Evolutionary conservation across 2,329 filamentous ascomycete species (phyloP).

Genomic region (Balansia obtecta): DNA sequence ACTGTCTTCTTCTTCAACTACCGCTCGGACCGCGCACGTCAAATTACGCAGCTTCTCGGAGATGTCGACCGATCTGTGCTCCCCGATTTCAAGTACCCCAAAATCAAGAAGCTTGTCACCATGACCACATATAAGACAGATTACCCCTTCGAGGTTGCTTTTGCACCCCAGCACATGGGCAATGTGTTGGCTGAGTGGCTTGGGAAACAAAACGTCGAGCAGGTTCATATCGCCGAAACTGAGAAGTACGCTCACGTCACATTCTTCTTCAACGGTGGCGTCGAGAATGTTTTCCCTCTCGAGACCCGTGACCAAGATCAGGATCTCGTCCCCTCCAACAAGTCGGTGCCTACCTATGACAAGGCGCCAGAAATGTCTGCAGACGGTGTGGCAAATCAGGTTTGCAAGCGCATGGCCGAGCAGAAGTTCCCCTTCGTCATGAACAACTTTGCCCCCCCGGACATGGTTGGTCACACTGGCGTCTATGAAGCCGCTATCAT

Average conservation of each 20-base stretch:
- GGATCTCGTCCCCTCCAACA: conserved; percentile 76
- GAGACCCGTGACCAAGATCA: conserved; percentile 78
- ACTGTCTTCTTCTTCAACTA: conserved; percentile 99
- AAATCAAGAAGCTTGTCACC: conserved; percentile 72
- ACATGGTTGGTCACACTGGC: conserved; percentile 98
- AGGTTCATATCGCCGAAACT: conserved; percentile 95
- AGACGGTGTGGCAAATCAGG: conserved; percentile 77
- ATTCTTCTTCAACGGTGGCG: conserved; percentile 99
- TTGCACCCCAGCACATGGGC: conserved; percentile 89
- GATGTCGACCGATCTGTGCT: conserved; percentile 82
- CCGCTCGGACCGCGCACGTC: conserved; percentile 91
- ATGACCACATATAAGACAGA: conserved; percentile 99
- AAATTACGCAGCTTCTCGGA: conserved; percentile 89
- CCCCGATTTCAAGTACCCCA: conserved; percentile 87
- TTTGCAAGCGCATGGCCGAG: conserved; percentile 74
- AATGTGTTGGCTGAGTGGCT: conserved; percentile 98
- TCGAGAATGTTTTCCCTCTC: conserved; percentile 88
- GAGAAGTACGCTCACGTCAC: conserved; percentile 99
- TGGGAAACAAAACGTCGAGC: conserved; percentile 74
- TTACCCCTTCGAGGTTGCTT: conserved; percentile 85
- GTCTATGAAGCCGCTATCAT: conserved; percentile 90
- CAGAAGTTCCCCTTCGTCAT: conserved; percentile 91
- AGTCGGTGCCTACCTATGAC: conserved; percentile 85
- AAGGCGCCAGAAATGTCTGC: conserved; percentile 93
- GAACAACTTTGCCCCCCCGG: conserved; percentile 99